Conservation (phyloP, 2,329 filamentous ascomycete species). For the Alternaria rosae region DNA sequence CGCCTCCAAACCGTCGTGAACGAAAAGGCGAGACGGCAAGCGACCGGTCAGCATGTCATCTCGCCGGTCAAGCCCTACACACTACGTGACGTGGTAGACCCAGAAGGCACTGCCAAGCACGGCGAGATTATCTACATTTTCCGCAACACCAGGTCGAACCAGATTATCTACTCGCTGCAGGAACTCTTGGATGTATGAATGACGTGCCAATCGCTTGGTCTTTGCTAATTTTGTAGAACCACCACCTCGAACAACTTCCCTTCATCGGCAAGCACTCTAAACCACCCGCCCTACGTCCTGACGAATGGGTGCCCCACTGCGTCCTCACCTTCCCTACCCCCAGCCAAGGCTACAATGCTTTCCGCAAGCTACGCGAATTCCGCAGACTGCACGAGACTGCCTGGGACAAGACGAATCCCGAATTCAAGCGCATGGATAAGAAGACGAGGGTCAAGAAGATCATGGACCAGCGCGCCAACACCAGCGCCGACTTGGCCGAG, state of each 20-base stretch:
- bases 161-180: slow-evolving; percentile 69
- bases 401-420: slow-evolving; percentile 54
- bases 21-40: slow-evolving; percentile 29
- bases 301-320: slow-evolving; percentile 69
- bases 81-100: slow-evolving; percentile 51
- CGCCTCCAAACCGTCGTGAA: slow-evolving; percentile 35
- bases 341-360: slow-evolving; percentile 61
- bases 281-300: slow-evolving; percentile 65
- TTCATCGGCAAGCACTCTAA: slow-evolving; percentile 71
- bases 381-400: slow-evolving; percentile 65
- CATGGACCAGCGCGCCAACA: slow-evolving; percentile 71
- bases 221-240: slow-evolving; percentile 49
- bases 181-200: slow-evolving; percentile 62
- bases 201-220: background rate
- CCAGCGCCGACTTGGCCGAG: slow-evolving; percentile 66
- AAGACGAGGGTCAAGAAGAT: slow-evolving; percentile 61
- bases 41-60: slow-evolving; percentile 22
- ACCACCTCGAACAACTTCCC: slow-evolving; percentile 64
- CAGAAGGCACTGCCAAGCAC: slow-evolving; percentile 44
- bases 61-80: slow-evolving; percentile 39
- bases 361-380: slow-evolving; percentile 43
- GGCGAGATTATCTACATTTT: slow-evolving; percentile 70
- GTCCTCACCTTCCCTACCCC: slow-evolving; percentile 63
- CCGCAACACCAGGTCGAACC: slow-evolving; percentile 67
- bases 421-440: slow-evolving; percentile 54